Percentiles rank a stretch among this genome's conserved stretches.
These are phyloP conservation scores for Daedalea quercina DNA, from an alignment of 768 basidiomycete species.

Conservation along the genomic window DNA sequence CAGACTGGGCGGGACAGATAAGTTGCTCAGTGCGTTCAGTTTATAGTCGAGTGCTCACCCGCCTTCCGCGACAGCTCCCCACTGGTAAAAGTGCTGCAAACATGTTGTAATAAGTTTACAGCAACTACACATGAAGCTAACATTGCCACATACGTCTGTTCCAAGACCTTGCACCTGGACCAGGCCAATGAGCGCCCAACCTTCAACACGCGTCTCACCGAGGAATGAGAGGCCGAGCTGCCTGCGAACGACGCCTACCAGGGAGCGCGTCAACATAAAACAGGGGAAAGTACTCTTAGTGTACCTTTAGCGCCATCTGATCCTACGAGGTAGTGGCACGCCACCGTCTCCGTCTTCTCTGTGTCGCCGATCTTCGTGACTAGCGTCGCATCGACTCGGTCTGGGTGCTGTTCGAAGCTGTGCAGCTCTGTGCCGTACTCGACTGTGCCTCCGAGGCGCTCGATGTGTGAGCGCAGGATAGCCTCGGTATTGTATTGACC, in stretches of 20 bases:
- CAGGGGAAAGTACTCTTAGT: no score
- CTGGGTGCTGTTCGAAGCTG: slow-evolving; percentile 19
- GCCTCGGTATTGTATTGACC: slow-evolving; percentile 13
- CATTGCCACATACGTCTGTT: neutral
- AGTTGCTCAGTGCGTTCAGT: no score
- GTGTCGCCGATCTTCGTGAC: slow-evolving; percentile 16
- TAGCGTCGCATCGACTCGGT: slow-evolving; percentile 23
- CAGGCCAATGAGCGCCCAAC: neutral
- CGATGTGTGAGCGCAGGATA: slow-evolving; percentile 11
- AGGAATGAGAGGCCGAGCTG: slow-evolving; percentile 34
- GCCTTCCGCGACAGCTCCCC: neutral
- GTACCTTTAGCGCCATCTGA: slow-evolving; percentile 33
- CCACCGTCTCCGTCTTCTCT: slow-evolving; percentile 21
- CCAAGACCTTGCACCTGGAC: neutral
- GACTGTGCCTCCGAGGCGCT: slow-evolving; percentile 4
- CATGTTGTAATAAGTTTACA: no score
- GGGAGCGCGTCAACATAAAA: no score
- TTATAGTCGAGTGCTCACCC: neutral
- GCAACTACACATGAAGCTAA: neutral
- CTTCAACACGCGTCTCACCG: slow-evolving; percentile 26
- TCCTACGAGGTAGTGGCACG: slow-evolving; percentile 30
- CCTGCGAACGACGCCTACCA: slow-evolving; percentile 30
- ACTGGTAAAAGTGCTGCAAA: neutral
- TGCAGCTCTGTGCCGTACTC: slow-evolving; percentile 9
- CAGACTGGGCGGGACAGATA: neutral